These are phyloP conservation scores for Acephala macrosclerotiorum DNA, from an alignment of 2,329 filamentous ascomycete species.

Conservation along the genomic window DNA sequence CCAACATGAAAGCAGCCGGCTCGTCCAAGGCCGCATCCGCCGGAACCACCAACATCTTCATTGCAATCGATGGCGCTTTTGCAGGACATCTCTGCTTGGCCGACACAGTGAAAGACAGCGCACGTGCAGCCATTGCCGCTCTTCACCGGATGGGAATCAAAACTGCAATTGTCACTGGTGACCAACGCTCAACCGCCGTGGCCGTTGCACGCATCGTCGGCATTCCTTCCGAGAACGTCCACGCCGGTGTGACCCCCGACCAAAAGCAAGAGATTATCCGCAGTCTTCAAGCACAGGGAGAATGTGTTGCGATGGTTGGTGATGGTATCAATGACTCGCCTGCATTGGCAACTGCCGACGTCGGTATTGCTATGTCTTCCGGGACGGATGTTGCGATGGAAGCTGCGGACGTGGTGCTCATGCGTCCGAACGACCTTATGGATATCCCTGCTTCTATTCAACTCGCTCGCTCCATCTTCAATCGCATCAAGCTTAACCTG, in stretches of 20 bases:
- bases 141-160: slow-evolving; percentile 85
- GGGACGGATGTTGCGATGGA: slow-evolving; percentile 98
- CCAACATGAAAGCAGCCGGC: slow-evolving; percentile 55
- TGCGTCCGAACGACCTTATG: slow-evolving; percentile 90
- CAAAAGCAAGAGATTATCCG: slow-evolving; percentile 90
- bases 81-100: slow-evolving; percentile 84
- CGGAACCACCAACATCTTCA: slow-evolving; percentile 89
- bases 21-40: slow-evolving; percentile 51
- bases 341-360: slow-evolving; percentile 88
- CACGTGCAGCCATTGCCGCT: slow-evolving; percentile 80
- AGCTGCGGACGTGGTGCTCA: slow-evolving; percentile 93
- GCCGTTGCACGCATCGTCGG: slow-evolving; percentile 85
- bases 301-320: slow-evolving; percentile 93
- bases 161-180: slow-evolving; percentile 92
- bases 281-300: slow-evolving; percentile 75
- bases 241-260: slow-evolving; percentile 86
- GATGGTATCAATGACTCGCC: slow-evolving; percentile 99
- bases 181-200: slow-evolving; percentile 83
- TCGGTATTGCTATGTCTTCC: slow-evolving; percentile 90
- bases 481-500: slow-evolving; percentile 91
- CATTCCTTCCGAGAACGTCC: slow-evolving; percentile 77
- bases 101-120: slow-evolving; percentile 90
- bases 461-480: slow-evolving; percentile 85
- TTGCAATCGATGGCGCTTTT: slow-evolving; percentile 84
- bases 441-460: slow-evolving; percentile 88